These are phyloP conservation scores for Boletus rufocinnamomeus DNA, from an alignment of 768 basidiomycete genomes.

Conservation along the genomic window DNA sequence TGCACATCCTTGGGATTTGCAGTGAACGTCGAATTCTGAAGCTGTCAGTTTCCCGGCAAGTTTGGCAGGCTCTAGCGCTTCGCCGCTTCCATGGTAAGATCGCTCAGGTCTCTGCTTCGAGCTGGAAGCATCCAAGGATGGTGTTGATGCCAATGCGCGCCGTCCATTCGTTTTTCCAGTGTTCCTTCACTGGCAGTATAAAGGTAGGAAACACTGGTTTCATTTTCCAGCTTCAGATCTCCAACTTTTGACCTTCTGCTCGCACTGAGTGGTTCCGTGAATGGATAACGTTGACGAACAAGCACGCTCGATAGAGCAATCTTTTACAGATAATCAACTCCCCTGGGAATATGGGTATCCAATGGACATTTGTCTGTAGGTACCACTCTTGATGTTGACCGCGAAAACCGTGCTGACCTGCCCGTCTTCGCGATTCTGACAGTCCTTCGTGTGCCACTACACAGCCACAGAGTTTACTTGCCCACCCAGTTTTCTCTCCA, in stretches of 20 bases:
- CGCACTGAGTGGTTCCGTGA: no score
- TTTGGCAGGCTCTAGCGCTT: background rate
- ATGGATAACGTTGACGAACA: background rate
- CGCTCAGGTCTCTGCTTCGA: background rate
- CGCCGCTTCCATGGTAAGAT: background rate
- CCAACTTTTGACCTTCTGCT: background rate
- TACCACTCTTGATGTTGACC: background rate
- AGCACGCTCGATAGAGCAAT: background rate
- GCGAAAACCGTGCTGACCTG: constrained; percentile 3
- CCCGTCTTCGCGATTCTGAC: background rate
- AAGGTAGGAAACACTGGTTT: background rate
- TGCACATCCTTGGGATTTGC: background rate
- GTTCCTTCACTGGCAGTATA: background rate
- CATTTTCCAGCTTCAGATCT: background rate
- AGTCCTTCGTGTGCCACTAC: constrained; percentile 1
- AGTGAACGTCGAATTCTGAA: background rate
- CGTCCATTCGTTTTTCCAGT: background rate
- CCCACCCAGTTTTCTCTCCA: background rate
- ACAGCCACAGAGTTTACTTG: background rate
- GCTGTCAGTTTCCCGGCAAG: background rate
- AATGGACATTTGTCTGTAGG: constrained; percentile 3
- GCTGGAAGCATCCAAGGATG: rapidly evolving
- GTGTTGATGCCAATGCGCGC: background rate
- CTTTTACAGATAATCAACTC: background rate
- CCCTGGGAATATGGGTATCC: background rate